Conservation (phyloP, 176 grass and related monocot species). For the Zizania latifolia region DNA sequence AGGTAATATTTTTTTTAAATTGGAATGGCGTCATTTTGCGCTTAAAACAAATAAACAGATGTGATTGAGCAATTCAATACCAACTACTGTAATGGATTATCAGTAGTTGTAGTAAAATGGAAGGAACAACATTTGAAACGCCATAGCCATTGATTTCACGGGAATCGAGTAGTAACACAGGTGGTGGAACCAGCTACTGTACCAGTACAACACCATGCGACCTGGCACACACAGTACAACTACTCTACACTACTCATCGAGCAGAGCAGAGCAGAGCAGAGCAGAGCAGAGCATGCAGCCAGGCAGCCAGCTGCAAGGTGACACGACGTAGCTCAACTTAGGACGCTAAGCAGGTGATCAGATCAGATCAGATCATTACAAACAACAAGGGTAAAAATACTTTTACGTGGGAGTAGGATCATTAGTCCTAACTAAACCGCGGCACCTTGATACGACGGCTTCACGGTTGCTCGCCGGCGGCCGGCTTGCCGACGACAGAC, state of each 20-base stretch:
- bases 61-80: no score
- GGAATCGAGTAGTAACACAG: constrained; percentile 27
- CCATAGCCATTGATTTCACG: constrained; percentile 37
- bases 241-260: not conserved
- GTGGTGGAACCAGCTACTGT: constrained; percentile 1
- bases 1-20: no score
- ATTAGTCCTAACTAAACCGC: constrained; percentile 59
- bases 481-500: constrained; percentile 55
- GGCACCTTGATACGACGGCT: constrained; percentile 9
- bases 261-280: constrained; percentile 28
- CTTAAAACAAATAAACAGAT: no score
- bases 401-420: constrained; percentile 35
- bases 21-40: no score
- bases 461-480: not conserved
- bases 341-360: constrained; percentile 20
- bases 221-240: constrained; percentile 20
- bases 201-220: constrained; percentile 17
- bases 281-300: no score
- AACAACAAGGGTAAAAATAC: constrained; percentile 1
- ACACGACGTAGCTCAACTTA: constrained; percentile 26
- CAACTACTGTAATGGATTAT: no score
- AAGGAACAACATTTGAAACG: constrained; percentile 3
- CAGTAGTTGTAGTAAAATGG: not conserved
- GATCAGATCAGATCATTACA: constrained; percentile 27
- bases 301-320: constrained; percentile 34